Evolutionary conservation across 2,329 filamentous ascomycete genomes (phyloP), one percentile per base, ranked within the genome.

Genomic region (Alternaria brassicae): DNA sequence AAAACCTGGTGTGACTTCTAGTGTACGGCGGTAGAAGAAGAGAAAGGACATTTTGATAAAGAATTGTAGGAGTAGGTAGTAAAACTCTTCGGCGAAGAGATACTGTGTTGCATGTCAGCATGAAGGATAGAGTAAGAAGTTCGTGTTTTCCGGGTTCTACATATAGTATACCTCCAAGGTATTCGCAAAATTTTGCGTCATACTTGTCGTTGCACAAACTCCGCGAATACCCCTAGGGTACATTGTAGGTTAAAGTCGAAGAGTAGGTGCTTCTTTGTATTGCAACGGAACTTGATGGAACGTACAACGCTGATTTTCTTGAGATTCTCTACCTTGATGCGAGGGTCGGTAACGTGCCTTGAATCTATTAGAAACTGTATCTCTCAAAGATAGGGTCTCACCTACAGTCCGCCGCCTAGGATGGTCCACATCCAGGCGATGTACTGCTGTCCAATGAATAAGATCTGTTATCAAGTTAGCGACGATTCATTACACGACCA

Each of bases 11-110:
- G 10, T 32, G 17, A 47, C 42, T n/a, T 47, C 42, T 17, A 47
- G n/a, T 8, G 42, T 47, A 13, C 42, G 27, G 42, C 42, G 17
- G 19, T 47, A 47, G 27, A 47, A 47, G n/a, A 47, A 47, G 42
- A 47, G 42, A 30, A 47, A 47, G 10, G 27, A 47, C 27, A 47
- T 47, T 12, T 47, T 32, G 17, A 47, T 47, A 13, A 47, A 47
- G 42, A 47, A 32, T 12, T 47, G 42, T 47, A 47, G 27, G 12
- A 47, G 42, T 21, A 47, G 42, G 27, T 47, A 47, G 17, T 47
- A 47, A n/a, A 47, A 47, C 27, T 47, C 27, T 47, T 47, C 42
- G 15, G 42, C 42, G 42, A 47, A 47, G 17, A 47, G 27, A 47
- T 47, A 47, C 42, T 47, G 27, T 19, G 27, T 47, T 13, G 8